Evolutionary conservation across 2,329 filamentous ascomycete species (phyloP).

Genomic region (Pleoardoris graminearum): DNA sequence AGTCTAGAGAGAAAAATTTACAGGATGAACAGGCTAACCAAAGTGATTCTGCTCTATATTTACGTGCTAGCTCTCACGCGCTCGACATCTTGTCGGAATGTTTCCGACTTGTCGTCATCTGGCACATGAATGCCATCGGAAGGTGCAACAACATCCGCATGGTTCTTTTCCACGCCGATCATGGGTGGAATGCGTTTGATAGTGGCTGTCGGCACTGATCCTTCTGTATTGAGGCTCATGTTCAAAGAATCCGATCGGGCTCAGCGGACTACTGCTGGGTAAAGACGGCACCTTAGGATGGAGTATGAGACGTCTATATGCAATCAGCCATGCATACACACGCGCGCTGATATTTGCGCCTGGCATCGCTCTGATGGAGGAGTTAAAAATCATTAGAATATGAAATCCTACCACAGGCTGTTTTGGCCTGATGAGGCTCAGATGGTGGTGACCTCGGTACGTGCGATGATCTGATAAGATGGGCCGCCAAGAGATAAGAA

Average conservation of each 20-base stretch:
- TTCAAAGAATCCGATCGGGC: conserved; percentile 13
- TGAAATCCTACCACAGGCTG: conserved; percentile 24
- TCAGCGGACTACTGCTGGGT: neutral
- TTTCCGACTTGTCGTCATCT: conserved; percentile 26
- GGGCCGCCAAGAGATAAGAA: conserved; percentile 30
- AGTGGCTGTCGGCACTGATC: conserved; percentile 19
- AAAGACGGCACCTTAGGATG: neutral
- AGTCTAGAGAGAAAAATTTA: conserved; percentile 21
- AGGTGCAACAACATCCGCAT: conserved; percentile 7
- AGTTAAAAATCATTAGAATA: conserved; percentile 2
- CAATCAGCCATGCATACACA: neutral
- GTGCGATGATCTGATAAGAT: conserved; percentile 38
- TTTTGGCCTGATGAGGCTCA: conserved; percentile 28
- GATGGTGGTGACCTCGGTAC: conserved; percentile 22
- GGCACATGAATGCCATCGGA: conserved; percentile 19
- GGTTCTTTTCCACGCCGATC: conserved; percentile 28
- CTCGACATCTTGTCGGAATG: conserved; percentile 46
- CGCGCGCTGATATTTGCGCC: neutral
- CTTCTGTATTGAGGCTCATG: conserved; percentile 13
- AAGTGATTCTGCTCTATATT: conserved; percentile 45
- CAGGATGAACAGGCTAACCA: conserved; percentile 46
- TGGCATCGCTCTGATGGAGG: conserved; percentile 3
- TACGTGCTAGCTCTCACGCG: conserved; percentile 47
- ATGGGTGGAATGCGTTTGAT: conserved; percentile 14
- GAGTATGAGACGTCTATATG: neutral